Evolutionary conservation across 2,329 filamentous ascomycete species (phyloP).

Genomic region (Fusarium praegraminearum): DNA sequence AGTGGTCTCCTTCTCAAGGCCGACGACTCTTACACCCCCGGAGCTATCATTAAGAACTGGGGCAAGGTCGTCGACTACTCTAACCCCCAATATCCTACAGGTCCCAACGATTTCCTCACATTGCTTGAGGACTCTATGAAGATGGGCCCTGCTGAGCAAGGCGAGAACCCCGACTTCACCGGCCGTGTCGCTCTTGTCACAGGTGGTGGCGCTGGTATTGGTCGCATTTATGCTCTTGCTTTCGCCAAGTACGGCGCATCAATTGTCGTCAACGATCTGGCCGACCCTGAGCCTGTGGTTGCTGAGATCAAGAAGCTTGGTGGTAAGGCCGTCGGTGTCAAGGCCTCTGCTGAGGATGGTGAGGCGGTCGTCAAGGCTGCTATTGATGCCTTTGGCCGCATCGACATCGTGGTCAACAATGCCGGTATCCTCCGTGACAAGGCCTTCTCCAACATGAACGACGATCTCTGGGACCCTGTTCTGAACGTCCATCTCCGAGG

Average conservation of each 20-base stretch:
- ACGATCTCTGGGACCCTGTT: constrained; percentile 91
- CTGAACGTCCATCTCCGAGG: constrained; percentile 92
- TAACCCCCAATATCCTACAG: constrained; percentile 80
- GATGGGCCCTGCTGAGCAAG: constrained; percentile 76
- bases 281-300: constrained; percentile 90
- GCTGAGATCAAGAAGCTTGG: constrained; percentile 91
- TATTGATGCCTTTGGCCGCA: constrained; percentile 91
- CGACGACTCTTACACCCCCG: constrained; percentile 87
- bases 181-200: constrained; percentile 90
- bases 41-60: constrained; percentile 91
- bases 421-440: constrained; percentile 98
- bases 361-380: constrained; percentile 91
- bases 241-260: constrained; percentile 87
- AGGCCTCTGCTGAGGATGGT: constrained; percentile 92
- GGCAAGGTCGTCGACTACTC: constrained; percentile 88
- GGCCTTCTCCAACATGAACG: constrained; percentile 97
- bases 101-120: constrained; percentile 87
- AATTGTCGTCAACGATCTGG: constrained; percentile 95
- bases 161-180: constrained; percentile 81
- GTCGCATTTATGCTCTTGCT: constrained; percentile 88
- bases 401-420: constrained; percentile 98
- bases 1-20: constrained; percentile 90
- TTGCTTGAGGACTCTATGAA: constrained; percentile 87
- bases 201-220: constrained; percentile 89
- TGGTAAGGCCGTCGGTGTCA: constrained; percentile 91